Evolutionary conservation across 2,329 filamentous ascomycete genomes (phyloP).

Genomic region (Claviceps maximensis): DNA sequence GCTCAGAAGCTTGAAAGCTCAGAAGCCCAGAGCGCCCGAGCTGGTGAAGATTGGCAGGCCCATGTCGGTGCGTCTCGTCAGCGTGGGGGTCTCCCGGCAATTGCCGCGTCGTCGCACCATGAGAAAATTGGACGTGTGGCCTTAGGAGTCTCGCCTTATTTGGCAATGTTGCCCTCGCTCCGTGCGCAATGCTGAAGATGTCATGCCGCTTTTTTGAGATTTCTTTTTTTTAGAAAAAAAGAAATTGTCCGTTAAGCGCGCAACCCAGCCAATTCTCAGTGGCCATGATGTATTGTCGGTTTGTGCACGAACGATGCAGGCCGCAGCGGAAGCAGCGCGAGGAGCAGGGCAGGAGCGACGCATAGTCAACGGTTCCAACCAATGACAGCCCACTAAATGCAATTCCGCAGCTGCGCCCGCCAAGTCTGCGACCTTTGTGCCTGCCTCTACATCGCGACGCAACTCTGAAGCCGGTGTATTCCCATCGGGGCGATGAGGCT

Average conservation of each 20-base stretch:
- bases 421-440: background rate
- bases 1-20: too few species aligned
- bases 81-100: background rate
- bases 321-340: background rate
- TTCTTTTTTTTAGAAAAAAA: background rate
- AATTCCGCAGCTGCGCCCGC: background rate
- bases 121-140: background rate
- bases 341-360: background rate
- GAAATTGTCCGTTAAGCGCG: background rate
- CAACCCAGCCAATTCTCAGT: too few species aligned
- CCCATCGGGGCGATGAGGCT: background rate
- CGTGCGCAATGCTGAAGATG: background rate
- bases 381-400: conserved; percentile 3
- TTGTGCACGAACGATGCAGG: conserved; percentile 2
- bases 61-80: background rate
- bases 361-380: conserved; percentile 1
- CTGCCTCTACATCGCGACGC: background rate
- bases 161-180: background rate
- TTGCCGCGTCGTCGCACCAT: background rate
- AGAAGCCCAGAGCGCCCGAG: too few species aligned
- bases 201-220: background rate
- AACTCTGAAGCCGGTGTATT: background rate
- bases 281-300: background rate
- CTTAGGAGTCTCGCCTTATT: background rate
- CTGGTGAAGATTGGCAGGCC: background rate